These are phyloP conservation scores for Ceriops decandra DNA, from an alignment of 345 rosid genomes.

Conservation along the genomic window DNA sequence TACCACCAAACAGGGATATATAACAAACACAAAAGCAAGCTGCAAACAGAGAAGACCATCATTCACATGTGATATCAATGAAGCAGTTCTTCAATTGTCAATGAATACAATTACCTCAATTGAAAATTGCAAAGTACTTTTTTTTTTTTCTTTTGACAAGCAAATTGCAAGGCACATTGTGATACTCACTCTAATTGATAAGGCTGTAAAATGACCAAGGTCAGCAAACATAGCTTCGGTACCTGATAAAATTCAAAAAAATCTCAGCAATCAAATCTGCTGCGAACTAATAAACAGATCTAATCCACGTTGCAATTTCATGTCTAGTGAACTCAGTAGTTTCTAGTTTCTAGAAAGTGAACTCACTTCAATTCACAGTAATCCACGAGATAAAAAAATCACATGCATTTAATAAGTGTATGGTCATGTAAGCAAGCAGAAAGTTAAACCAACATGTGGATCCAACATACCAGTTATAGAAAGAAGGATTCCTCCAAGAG, in stretches of 20 bases:
- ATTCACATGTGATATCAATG: not conserved
- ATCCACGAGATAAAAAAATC: not conserved
- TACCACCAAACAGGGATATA: slow-evolving; percentile 91
- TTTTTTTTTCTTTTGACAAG: slow-evolving; percentile 39
- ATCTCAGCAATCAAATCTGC: slow-evolving; percentile 6
- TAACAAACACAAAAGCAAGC: slow-evolving; percentile 67
- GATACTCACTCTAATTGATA: slow-evolving; percentile 65
- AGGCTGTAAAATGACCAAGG: slow-evolving; percentile 91
- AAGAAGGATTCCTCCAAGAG: slow-evolving; percentile 93
- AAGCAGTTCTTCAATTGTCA: not conserved
- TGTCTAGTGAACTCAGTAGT: not conserved
- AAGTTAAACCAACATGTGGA: slow-evolving; percentile 7
- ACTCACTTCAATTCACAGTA: not conserved
- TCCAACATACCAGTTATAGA: slow-evolving; percentile 67
- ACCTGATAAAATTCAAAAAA: slow-evolving; percentile 51
- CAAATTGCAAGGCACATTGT: not conserved
- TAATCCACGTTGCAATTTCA: not conserved
- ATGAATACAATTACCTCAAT: not conserved
- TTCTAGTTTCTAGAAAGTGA: not conserved
- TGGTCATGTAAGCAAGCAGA: slow-evolving; percentile 1
- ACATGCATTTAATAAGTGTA: not conserved
- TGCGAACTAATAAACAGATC: not conserved
- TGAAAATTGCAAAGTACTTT: not conserved
- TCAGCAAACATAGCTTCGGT: slow-evolving; percentile 96
- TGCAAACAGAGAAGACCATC: slow-evolving; percentile 36